Percentiles rank a stretch among this genome's conserved stretches.
These are phyloP conservation scores for Tolypocladium amazonense DNA, from an alignment of 2,329 filamentous ascomycete genomes.

Conservation along the genomic window DNA sequence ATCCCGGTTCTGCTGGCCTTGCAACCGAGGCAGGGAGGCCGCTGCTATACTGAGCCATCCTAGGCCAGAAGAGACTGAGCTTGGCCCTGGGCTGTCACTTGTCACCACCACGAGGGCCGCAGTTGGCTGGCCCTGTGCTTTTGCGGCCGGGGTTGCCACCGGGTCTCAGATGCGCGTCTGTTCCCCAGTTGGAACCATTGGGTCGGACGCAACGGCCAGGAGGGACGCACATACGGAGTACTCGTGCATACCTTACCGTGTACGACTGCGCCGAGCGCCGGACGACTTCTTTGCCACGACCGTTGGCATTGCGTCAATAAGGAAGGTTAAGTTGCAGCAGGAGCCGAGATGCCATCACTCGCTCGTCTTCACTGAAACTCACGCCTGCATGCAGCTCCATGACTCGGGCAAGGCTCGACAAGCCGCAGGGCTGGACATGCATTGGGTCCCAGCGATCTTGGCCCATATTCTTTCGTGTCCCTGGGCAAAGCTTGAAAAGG, in stretches of 20 bases:
- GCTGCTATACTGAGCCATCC: neutral
- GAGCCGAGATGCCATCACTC: neutral
- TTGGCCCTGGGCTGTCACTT: neutral
- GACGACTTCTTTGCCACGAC: neutral
- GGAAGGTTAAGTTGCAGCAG: neutral
- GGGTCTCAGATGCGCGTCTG: neutral
- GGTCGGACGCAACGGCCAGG: neutral
- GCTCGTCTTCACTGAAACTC: neutral
- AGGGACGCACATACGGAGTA: no score
- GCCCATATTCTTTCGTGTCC: no score
- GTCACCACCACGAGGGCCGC: neutral
- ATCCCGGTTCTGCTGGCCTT: neutral
- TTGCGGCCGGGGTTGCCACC: neutral
- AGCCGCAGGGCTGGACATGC: neutral
- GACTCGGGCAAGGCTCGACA: no score
- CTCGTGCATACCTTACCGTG: no score
- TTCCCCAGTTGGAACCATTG: neutral
- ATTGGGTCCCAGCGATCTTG: neutral
- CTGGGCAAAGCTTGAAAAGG: no score
- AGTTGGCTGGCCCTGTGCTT: neutral
- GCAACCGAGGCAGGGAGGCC: neutral
- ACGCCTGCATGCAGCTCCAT: neutral
- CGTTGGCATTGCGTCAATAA: neutral
- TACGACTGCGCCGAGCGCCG: neutral
- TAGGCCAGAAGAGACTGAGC: neutral